A percentile compares a stretch with the other conserved stretches of the same genome.
phyloP scores from a whole-genome alignment of 169 alveolate species.

The Eimeria tenella region DNA sequence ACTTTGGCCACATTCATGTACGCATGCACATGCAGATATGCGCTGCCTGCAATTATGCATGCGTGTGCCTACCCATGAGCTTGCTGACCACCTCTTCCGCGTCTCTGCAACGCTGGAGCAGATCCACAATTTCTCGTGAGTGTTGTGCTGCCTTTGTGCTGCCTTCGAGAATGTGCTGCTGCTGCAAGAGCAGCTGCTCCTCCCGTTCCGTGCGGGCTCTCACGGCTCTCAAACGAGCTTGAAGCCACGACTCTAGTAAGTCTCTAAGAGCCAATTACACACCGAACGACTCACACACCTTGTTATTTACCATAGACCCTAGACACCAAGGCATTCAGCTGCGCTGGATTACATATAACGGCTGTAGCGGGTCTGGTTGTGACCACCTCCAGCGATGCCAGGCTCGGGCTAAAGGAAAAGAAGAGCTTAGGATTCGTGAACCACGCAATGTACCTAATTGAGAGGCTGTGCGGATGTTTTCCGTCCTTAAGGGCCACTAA shows the following conservation, averaged over 20 bases:
- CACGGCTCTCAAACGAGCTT: slow-evolving; percentile 2
- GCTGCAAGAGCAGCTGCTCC: background rate
- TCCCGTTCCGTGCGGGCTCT: slow-evolving; percentile 22
- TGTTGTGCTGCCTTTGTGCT: background rate
- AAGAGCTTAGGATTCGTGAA: background rate
- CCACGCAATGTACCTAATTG: slow-evolving; percentile 73
- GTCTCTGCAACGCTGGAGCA: background rate
- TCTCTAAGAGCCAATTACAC: slow-evolving; percentile 66
- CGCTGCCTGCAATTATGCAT: no score
- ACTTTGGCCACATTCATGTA: no score
- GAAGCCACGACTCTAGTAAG: slow-evolving; percentile 54
- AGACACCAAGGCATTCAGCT: background rate
- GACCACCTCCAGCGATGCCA: no score
- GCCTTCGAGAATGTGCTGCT: slow-evolving; percentile 4
- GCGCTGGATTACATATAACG: background rate
- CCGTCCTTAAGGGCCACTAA: slow-evolving; percentile 80
- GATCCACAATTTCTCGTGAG: background rate
- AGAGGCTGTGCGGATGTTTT: slow-evolving; percentile 78
- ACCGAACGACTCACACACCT: slow-evolving; percentile 64
- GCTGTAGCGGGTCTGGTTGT: no score
- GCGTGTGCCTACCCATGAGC: background rate
- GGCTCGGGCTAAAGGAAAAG: no score
- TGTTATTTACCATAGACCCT: background rate
- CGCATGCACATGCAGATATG: no score
- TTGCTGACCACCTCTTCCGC: background rate